Percentiles rank a stretch among this genome's conserved stretches.
Evolutionary conservation across 345 rosid species (phyloP).

Genomic region (Rhizophora mangle): DNA sequence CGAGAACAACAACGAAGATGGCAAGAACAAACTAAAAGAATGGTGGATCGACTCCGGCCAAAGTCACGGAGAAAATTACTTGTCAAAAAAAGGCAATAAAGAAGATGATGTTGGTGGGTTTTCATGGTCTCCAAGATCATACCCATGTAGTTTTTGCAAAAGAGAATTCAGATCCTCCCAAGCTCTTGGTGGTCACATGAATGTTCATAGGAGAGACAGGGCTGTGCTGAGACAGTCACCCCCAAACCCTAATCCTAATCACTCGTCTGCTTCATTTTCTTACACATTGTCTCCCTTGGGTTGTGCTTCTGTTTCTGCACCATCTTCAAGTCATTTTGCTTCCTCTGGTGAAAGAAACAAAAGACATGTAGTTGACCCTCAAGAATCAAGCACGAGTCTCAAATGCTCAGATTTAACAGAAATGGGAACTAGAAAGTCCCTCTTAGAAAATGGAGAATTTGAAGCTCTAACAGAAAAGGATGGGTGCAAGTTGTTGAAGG

Average conservation of each 20-base stretch:
- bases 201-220: constrained; percentile 89
- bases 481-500: constrained; percentile 36
- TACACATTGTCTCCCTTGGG: constrained; percentile 19
- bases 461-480: constrained; percentile 21
- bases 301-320: constrained; percentile 42
- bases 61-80: constrained; percentile 48
- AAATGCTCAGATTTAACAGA: constrained; percentile 21
- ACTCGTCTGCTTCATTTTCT: constrained; percentile 37
- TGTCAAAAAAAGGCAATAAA: constrained; percentile 24
- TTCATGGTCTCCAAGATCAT: constrained; percentile 96
- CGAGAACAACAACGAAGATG: constrained; percentile 17
- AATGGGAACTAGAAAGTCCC: constrained; percentile 15
- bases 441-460: constrained; percentile 10
- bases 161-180: constrained; percentile 94
- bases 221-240: constrained; percentile 77
- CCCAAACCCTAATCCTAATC: constrained; percentile 60
- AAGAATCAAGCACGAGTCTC: constrained; percentile 24
- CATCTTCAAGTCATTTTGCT: constrained; percentile 40
- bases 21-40: constrained; percentile 28
- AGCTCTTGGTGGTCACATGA: constrained; percentile 98
- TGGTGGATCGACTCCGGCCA: constrained; percentile 34
- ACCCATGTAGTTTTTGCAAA: constrained; percentile 89
- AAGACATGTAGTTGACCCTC: constrained; percentile 25
- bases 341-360: constrained; percentile 26
- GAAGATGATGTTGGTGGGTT: constrained; percentile 60